A percentile compares a stretch with the other conserved stretches of the same genome.
phyloP scores from a whole-genome alignment of 116 monocot species.

The Cymodocea nodosa region DNA sequence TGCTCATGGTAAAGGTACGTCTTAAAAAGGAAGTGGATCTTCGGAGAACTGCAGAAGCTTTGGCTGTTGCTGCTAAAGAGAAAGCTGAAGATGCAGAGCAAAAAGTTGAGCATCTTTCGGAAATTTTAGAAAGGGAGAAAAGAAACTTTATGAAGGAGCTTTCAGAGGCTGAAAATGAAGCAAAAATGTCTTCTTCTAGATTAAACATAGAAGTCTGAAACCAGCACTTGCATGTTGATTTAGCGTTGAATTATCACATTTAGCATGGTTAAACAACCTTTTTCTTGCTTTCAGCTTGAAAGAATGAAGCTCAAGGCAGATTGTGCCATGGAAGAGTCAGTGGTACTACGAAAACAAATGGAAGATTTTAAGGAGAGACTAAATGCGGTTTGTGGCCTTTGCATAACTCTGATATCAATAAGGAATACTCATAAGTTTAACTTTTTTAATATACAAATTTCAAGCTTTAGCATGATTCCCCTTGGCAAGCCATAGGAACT shows the following conservation, averaged over 20 bases:
- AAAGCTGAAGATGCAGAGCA: slow-evolving; percentile 40
- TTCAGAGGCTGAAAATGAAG: slow-evolving; percentile 49
- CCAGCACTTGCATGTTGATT: neutral
- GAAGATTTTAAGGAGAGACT: slow-evolving; percentile 38
- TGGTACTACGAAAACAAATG: slow-evolving; percentile 49
- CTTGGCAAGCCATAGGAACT: too few species aligned
- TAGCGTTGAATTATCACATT: neutral
- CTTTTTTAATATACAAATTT: too few species aligned
- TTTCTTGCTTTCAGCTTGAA: slow-evolving; percentile 51
- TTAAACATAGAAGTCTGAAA: slow-evolving; percentile 41
- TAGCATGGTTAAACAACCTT: neutral
- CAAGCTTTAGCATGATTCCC: too few species aligned
- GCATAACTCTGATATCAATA: too few species aligned
- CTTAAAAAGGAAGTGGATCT: slow-evolving; percentile 57
- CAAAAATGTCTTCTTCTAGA: slow-evolving; percentile 48
- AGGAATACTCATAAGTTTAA: too few species aligned
- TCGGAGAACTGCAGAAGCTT: slow-evolving; percentile 37
- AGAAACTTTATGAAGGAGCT: slow-evolving; percentile 37
- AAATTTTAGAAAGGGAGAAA: slow-evolving; percentile 62
- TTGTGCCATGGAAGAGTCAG: slow-evolving; percentile 41
- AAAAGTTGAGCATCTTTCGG: slow-evolving; percentile 37
- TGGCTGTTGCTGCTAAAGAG: slow-evolving; percentile 35
- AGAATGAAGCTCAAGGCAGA: slow-evolving; percentile 52
- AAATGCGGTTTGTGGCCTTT: slow-evolving; percentile 38
- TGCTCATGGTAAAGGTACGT: slow-evolving; percentile 16